Evolutionary conservation across 1,139 yeast genomes (phyloP), one percentile per base, ranked within the genome.

Genomic region (Eremothecium coryli): DNA sequence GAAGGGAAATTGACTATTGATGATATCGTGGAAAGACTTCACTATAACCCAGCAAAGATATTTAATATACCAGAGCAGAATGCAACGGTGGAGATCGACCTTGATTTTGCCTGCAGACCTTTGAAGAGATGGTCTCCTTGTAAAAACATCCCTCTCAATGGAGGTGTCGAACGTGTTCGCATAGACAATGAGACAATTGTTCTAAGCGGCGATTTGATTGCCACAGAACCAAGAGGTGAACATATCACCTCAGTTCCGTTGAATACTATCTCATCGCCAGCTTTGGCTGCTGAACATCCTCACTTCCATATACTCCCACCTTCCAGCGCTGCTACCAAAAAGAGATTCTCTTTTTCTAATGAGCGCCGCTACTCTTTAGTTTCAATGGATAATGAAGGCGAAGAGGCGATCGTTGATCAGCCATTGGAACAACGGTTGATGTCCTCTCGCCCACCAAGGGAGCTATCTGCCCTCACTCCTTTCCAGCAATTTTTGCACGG

Each of bases 111-210:
- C 18, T 65, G 70, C 43, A 64, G 66, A 50, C 58, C 62, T 40
- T 46, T 64, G 27, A 49, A 61, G 29, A 50, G 67, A 38, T 73
- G 76, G 71, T 65, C 78, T 37, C 78, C 80, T 41, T 67, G 71
- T 49, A 56, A 61, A 37, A 61, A 65, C 50, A 63, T 66, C 46
- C 64, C 67, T 35, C 66, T 82, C 53, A 68, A 65, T 43, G 97
- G 96, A 43, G 77, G 84, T 47, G 79, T 90, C 51, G 95, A 85
- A 62, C 76, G 97, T 58, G 97, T 90, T 36, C 71, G 78, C 44
- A 68, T 82, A 58, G 75, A 77, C 46, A 79, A 76, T 43, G 78
- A 78, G 56, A 82, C 95, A 38, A 84, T 80, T 40, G 80, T 85
- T 45, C 70, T 86, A 48, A 95, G 88, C 56, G 95, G 95, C 46